phyloP scores from a whole-genome alignment of 441 rosid species.

The Melastoma candidum region DNA sequence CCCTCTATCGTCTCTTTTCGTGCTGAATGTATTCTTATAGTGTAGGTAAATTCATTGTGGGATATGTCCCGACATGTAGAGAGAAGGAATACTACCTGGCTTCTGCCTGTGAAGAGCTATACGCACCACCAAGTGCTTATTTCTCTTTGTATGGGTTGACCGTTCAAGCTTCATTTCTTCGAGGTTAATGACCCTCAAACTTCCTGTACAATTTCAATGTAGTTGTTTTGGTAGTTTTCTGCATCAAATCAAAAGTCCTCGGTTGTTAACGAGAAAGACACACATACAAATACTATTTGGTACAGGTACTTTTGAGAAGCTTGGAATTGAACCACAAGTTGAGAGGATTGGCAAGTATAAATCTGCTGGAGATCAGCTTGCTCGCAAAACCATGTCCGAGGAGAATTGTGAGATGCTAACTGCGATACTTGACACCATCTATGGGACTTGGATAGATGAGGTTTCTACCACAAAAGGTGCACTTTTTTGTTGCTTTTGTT shows the following conservation, averaged over 20 bases:
- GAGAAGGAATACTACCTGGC: conserved; percentile 91
- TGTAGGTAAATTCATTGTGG: conserved; percentile 76
- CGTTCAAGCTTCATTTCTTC: conserved; percentile 83
- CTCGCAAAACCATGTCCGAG: conserved; percentile 73
- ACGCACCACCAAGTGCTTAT: conserved; percentile 94
- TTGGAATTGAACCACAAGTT: conserved; percentile 85
- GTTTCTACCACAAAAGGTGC: conserved; percentile 76
- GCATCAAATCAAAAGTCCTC: no score
- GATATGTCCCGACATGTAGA: conserved; percentile 66
- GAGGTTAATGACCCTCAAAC: conserved; percentile 40
- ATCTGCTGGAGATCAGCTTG: conserved; percentile 93
- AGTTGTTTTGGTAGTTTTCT: no score
- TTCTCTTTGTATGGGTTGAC: conserved; percentile 82
- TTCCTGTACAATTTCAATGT: background rate
- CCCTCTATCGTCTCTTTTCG: conserved; percentile 7
- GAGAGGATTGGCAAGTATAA: conserved; percentile 92
- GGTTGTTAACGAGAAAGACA: no score
- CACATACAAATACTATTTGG: no score
- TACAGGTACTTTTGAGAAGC: conserved; percentile 77
- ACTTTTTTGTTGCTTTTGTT: no score
- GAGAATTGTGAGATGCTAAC: conserved; percentile 95
- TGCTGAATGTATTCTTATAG: conserved; percentile 1
- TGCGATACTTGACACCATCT: conserved; percentile 75
- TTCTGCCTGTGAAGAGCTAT: conserved; percentile 75
- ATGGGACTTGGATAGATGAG: conserved; percentile 82